Evolutionary conservation across 352 stramenopile species (phyloP).

Genomic region (Globisporangium spiculum): DNA sequence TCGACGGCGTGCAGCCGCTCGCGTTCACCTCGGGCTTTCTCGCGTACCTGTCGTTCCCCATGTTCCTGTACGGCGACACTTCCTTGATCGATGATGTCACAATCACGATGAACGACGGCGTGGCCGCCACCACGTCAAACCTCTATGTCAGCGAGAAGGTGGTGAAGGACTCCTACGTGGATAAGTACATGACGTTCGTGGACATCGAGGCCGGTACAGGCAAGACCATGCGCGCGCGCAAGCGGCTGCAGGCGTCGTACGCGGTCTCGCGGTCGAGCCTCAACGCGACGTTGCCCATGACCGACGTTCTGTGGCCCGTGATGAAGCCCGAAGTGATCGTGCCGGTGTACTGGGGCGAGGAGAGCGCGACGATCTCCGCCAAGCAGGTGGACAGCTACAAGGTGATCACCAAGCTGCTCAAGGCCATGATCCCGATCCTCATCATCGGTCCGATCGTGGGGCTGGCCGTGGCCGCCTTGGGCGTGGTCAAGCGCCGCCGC

Average conservation of each 20-base stretch:
- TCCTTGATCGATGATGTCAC: constrained; percentile 40
- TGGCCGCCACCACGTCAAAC: constrained; percentile 28
- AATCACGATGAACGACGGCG: constrained; percentile 59
- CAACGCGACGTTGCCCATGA: constrained; percentile 45
- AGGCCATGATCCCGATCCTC: constrained; percentile 53
- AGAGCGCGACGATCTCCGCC: constrained; percentile 40
- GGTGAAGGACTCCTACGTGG: constrained; percentile 37
- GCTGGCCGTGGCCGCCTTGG: constrained; percentile 29
- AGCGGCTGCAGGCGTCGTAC: constrained; percentile 62
- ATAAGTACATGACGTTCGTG: constrained; percentile 54
- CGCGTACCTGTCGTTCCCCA: constrained; percentile 64
- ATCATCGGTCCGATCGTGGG: constrained; percentile 55
- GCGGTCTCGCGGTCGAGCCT: constrained; percentile 40
- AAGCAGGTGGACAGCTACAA: constrained; percentile 49
- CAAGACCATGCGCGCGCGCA: constrained; percentile 65
- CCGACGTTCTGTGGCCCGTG: constrained; percentile 54
- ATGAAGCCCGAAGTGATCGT: constrained; percentile 55
- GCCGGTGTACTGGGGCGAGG: constrained; percentile 58
- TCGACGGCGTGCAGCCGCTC: constrained; percentile 65
- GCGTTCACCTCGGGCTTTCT: constrained; percentile 68
- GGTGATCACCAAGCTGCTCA: constrained; percentile 37
- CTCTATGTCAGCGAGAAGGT: constrained; percentile 46
- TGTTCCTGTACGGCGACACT: constrained; percentile 62
- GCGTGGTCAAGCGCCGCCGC: constrained; percentile 45
- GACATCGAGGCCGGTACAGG: constrained; percentile 65